Base-by-base conservation (phyloP, 257 asterid species). In the Capsicum rhomboideum region DNA sequence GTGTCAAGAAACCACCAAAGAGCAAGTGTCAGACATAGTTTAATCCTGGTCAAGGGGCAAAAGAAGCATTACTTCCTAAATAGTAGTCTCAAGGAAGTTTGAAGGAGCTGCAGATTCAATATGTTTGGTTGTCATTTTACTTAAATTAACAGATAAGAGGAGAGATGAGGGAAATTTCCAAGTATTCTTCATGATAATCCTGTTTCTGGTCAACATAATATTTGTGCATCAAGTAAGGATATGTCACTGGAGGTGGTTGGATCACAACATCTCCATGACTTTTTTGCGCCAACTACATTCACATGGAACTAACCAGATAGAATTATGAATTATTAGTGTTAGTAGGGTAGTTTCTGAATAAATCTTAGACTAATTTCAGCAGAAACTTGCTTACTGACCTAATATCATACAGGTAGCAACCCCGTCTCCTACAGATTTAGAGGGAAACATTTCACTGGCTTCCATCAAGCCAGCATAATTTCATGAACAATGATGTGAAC, bases 251-350 rank as follows among this genome's bases (percentile, higher is more conserved):
- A 79, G 77, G 81, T 54, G 58, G 88, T 85, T 84, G 52, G 23
- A 69, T 29, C 87, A 58, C 66, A 78, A 71, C 58, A 61, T 59
- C 84, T 82, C 79, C 85, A 88, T 88, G 90, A 82, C 74, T 80
- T 54, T 72, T 34, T 91, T 85, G 83, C 89, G 34, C 83, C 86
- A 68, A 61, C 80, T 85, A 84, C 84, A 29, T 74, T 86, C 72
- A 50, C 72, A 69, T 52, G 86, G 59, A 42, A 77, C 14, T 21
- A 74, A 20, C 72, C 83, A 66, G 59, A 28, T 28, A 79, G 55
- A 46, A 50, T 10, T 82, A 63, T 44, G 83, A 34, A 58, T 7
- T 12, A 26, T 17, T 13, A 46, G 58, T n/a, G 56, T n/a, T 54
- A 21, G 26, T n/a, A 34, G 49, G 16, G 40, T 5, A 52, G 46